Base-by-base conservation (phyloP, 75 land plant species). In the Selaginella moellendorffii region DNA sequence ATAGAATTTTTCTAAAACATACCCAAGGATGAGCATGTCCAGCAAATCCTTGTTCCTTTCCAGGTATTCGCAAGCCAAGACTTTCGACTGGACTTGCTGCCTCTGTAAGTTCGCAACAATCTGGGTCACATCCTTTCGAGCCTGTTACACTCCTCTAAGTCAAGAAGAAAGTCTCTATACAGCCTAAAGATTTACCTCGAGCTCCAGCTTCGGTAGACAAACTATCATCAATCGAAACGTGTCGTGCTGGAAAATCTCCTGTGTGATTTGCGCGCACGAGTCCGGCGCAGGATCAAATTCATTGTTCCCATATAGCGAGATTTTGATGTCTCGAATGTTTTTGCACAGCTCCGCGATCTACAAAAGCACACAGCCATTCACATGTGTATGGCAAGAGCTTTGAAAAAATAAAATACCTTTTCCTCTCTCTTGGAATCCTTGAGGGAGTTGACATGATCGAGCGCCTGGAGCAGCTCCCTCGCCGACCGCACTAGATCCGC, bases 211-310 rank as follows among this genome's bases (percentile, higher is more conserved):
- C 0, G 99, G 91, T n/a, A 95, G 82, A 29, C 76, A 80, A 0
- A 65, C 54, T 53, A 95, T 83, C 24, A 95, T 58, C 42, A 84
- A 78, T 17, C 99, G 80, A 25, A 95, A 52, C 0, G 83, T 83
- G 36, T 86, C 77, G 29, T 80, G 82, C 42, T 63, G 79, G 67
- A 95, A 95, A 54, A 95, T 87, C 67, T 95, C 99, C 59, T 84
- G 88, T 42, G 99, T 95, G 36, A 95, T 67, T 59, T 95, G 96
- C 24, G 84, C 69, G 71, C 99, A 95, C 59, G 83, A 73, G 78
- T 95, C 99, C 23, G 91, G 67, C 18, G 80, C 84, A 20, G 99
- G 99, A 74, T 95, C 99, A 28, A 84, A 61, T 54, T 90, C 97
- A 62, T 82, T 80, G 52, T 76, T 82, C 9, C 99, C 99, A 70